These are phyloP conservation scores for Hypocrella siamensis DNA, from an alignment of 2,329 filamentous ascomycete species.

Conservation along the genomic window DNA sequence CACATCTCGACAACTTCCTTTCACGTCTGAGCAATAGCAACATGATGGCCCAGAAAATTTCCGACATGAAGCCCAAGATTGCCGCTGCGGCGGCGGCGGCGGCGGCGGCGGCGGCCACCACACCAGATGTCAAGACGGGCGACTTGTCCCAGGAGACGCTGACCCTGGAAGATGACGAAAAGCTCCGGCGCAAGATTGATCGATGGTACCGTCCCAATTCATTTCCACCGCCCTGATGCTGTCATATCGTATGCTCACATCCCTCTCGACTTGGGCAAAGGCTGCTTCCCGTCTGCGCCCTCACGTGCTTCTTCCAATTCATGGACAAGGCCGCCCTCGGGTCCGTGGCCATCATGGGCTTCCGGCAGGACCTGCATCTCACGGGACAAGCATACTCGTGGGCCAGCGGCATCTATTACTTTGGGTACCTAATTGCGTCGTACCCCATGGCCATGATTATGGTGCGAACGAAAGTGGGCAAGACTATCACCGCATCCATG, in stretches of 20 bases:
- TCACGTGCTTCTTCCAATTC: constrained; percentile 42
- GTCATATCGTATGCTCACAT: too few relatives aligned
- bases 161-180: constrained; percentile 16
- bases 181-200: not conserved
- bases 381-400: constrained; percentile 35
- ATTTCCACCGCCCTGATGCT: too few relatives aligned
- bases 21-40: too few relatives aligned
- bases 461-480: constrained; percentile 12
- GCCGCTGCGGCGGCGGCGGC: too few relatives aligned
- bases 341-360: constrained; percentile 34
- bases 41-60: too few relatives aligned
- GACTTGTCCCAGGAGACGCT: not conserved
- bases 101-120: too few relatives aligned
- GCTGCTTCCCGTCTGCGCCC: constrained; percentile 35
- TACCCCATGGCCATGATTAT: constrained; percentile 12
- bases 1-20: too few relatives aligned
- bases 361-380: constrained; percentile 27
- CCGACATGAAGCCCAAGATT: too few relatives aligned
- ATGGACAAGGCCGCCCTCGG: constrained; percentile 42
- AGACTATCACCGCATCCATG: constrained; percentile 10
- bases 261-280: too few relatives aligned
- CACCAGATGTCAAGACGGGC: too few relatives aligned
- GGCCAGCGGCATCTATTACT: constrained; percentile 33
- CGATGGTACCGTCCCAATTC: too few relatives aligned
- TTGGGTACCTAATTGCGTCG: constrained; percentile 26